Evolutionary conservation across 2,329 filamentous ascomycete genomes (phyloP), one percentile per base, ranked within the genome.

Genomic region (Trichoderma gracile): DNA sequence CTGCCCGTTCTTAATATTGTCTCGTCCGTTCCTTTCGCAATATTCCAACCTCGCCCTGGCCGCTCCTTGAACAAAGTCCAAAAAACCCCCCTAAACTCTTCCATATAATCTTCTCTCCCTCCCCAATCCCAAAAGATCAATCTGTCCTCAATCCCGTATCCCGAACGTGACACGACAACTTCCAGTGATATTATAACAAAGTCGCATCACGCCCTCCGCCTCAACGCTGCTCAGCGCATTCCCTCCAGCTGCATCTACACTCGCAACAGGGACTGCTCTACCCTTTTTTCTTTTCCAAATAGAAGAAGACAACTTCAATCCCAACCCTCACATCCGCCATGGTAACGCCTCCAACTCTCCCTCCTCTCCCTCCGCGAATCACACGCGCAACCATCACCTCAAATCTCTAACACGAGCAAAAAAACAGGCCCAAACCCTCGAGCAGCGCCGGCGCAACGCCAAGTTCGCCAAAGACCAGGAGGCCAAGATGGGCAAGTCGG

Each of bases 361-460:
- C 33, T 38, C 4, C 33, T 12, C 9, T 1, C 14, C 33, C 33
- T 5, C 10, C 3, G 33, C 33, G 33, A 27, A 27, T 27, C 25
- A 27, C 25, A 4, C 33, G 33, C 33, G 49, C n/a, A 30, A 30
- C 17, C 15, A 3, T 5, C 9, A 15, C 5, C 27, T 50, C n/a
- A 6, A 33, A 30, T n/a, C 14, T 4, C 5, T 7, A 5, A 12
- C 8, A 8, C 42, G 8, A 43, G 5, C 3, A 42, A n/a, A 5
- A 43, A n/a, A 43, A 38, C 57, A 93, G 90, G 90, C 88, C 71
- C 91, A 94, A 88, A 95, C 91, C 70, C 91, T 89, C 71, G 86
- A 92, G 78, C 92, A 95, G 82, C 89, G 91, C 76, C 87, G 87
- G 73, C 88, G 89, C 68, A 95, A 95, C 81, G 86, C 86, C 73